These are phyloP conservation scores for Colletotrichum brevisporum DNA, from an alignment of 2,329 filamentous ascomycete species.

Conservation along the genomic window DNA sequence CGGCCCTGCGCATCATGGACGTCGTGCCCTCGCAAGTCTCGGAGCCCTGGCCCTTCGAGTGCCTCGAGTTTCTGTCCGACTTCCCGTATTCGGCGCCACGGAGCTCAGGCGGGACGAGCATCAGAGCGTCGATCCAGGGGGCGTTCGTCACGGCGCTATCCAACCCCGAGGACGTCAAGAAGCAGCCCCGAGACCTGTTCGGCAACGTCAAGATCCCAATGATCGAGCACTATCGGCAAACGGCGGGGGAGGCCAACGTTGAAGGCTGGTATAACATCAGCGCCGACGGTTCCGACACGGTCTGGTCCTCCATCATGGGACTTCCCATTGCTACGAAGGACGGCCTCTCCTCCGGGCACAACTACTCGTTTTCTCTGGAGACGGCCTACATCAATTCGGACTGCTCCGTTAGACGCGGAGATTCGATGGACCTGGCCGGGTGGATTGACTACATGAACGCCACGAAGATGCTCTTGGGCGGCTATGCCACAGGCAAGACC, in stretches of 20 bases:
- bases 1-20: conserved; percentile 20
- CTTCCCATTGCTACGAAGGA: neutral
- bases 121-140: neutral
- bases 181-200: conserved; percentile 4
- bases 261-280: conserved; percentile 10
- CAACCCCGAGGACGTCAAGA: conserved; percentile 2
- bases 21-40: neutral
- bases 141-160: neutral
- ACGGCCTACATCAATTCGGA: conserved; percentile 7
- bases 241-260: no score
- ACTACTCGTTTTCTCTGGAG: conserved; percentile 19
- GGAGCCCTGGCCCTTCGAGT: conserved; percentile 8
- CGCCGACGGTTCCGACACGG: neutral
- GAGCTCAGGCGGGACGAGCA: conserved; percentile 1
- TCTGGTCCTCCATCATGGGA: conserved; percentile 6
- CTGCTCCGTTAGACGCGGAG: neutral
- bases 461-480: neutral
- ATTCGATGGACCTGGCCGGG: neutral
- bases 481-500: neutral
- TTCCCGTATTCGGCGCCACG: neutral
- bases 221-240: conserved; percentile 6
- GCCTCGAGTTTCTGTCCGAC: conserved; percentile 13
- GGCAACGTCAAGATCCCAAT: conserved; percentile 27
- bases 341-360: neutral
- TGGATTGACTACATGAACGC: neutral